A percentile compares a stretch with the other conserved stretches of the same genome.
Conservation (phyloP, 805 yeast species). For the Candida nitratophila region DNA sequence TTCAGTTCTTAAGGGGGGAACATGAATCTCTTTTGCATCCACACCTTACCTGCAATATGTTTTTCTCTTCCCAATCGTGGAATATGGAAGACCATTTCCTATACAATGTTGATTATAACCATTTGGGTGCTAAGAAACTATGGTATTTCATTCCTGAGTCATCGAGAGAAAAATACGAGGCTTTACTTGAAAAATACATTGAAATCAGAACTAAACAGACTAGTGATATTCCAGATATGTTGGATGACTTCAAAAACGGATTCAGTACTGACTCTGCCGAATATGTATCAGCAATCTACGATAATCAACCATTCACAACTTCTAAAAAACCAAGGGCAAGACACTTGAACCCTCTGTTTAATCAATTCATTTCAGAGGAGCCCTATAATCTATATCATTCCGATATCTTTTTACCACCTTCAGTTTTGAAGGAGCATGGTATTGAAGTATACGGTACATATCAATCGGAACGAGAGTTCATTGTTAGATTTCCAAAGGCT, state of each 20-base stretch:
- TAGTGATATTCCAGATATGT: background rate
- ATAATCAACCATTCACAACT: slow-evolving; percentile 15
- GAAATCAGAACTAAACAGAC: slow-evolving; percentile 5
- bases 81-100: slow-evolving; percentile 53
- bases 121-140: slow-evolving; percentile 45
- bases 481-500: slow-evolving; percentile 50
- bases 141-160: slow-evolving; percentile 62
- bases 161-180: slow-evolving; percentile 46
- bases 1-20: slow-evolving; percentile 39
- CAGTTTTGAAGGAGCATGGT: slow-evolving; percentile 36
- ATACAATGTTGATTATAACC: slow-evolving; percentile 45
- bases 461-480: slow-evolving; percentile 58
- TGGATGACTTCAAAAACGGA: background rate
- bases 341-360: slow-evolving; percentile 23
- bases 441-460: slow-evolving; percentile 38
- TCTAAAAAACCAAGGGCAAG: slow-evolving; percentile 16
- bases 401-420: slow-evolving; percentile 45
- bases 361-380: slow-evolving; percentile 14
- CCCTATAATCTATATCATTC: slow-evolving; percentile 24
- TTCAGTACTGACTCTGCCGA: slow-evolving; percentile 11
- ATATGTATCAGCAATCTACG: slow-evolving; percentile 12
- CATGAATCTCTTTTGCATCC: slow-evolving; percentile 36
- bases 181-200: slow-evolving; percentile 18
- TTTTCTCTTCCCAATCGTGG: slow-evolving; percentile 53
- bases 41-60: slow-evolving; percentile 42